Evolutionary conservation across 345 rosid genomes (phyloP).

Genomic region (Barbarea vulgaris): DNA sequence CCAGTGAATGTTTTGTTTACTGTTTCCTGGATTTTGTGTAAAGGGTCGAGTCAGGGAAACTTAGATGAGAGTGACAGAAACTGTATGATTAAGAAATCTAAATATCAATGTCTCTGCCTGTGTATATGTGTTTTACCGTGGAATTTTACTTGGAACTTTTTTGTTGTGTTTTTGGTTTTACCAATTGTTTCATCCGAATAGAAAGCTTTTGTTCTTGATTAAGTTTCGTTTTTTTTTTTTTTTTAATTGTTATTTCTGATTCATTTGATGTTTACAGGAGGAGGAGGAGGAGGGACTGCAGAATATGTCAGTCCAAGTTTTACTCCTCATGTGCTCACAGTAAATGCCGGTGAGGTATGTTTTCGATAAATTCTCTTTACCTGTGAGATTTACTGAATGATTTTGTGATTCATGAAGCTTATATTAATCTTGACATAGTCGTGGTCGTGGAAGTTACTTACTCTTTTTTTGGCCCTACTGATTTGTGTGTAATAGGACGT

Average conservation of each 20-base stretch:
- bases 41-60: neutral
- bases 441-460: neutral
- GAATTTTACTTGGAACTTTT: slow-evolving; percentile 14
- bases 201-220: neutral
- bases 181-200: neutral
- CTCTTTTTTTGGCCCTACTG: slow-evolving; percentile 15
- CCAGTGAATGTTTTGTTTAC: slow-evolving; percentile 14
- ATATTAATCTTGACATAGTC: neutral
- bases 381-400: neutral
- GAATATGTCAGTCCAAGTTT: slow-evolving; percentile 70
- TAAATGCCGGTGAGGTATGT: slow-evolving; percentile 90
- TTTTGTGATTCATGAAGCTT: neutral
- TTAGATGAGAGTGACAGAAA: neutral
- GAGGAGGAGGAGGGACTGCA: slow-evolving; percentile 60
- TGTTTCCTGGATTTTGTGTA: neutral
- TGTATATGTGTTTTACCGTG: no score
- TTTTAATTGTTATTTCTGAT: neutral
- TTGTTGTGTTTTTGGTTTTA: slow-evolving; percentile 11
- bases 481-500: slow-evolving; percentile 76
- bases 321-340: slow-evolving; percentile 82
- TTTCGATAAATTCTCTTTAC: slow-evolving; percentile 2
- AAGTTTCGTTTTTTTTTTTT: neutral
- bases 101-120: neutral
- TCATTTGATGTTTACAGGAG: slow-evolving; percentile 19
- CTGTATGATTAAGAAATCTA: neutral